Conservation (phyloP, 208 protist genomes). For the Acanthamoeba royreba region DNA sequence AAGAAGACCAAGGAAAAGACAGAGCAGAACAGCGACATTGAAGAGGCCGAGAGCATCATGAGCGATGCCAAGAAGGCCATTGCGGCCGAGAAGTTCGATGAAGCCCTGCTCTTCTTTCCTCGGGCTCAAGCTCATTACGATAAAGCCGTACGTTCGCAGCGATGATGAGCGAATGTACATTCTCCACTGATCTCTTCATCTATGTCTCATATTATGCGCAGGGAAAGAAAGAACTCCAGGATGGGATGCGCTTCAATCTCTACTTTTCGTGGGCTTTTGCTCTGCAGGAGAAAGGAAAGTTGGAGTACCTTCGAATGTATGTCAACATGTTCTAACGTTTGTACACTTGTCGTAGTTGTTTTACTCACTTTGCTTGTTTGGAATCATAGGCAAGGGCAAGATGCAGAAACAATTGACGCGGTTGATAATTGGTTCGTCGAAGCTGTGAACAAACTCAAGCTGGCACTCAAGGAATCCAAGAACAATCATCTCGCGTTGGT, state of each 20-base stretch:
- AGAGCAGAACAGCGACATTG: neutral
- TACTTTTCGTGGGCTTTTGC: constrained; percentile 6
- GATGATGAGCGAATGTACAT: neutral
- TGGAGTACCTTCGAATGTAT: neutral
- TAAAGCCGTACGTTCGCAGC: neutral
- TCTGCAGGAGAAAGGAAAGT: neutral
- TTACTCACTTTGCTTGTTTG: neutral
- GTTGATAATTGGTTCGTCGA: neutral
- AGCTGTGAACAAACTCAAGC: neutral
- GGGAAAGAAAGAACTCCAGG: no score
- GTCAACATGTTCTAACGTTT: no score
- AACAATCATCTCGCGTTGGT: neutral
- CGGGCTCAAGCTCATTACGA: neutral
- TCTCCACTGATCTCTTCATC: no score
- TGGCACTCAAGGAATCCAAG: neutral
- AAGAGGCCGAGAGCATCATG: neutral
- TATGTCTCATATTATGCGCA: no score
- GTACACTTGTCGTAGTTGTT: no score
- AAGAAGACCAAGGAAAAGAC: no score
- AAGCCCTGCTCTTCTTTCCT: neutral
- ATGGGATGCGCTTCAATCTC: neutral
- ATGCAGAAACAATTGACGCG: neutral
- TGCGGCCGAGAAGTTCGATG: neutral
- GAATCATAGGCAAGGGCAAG: neutral
- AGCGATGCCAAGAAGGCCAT: neutral